Evolutionary conservation across 208 protist genomes (phyloP).

Genomic region (Leishmania guyanensis): DNA sequence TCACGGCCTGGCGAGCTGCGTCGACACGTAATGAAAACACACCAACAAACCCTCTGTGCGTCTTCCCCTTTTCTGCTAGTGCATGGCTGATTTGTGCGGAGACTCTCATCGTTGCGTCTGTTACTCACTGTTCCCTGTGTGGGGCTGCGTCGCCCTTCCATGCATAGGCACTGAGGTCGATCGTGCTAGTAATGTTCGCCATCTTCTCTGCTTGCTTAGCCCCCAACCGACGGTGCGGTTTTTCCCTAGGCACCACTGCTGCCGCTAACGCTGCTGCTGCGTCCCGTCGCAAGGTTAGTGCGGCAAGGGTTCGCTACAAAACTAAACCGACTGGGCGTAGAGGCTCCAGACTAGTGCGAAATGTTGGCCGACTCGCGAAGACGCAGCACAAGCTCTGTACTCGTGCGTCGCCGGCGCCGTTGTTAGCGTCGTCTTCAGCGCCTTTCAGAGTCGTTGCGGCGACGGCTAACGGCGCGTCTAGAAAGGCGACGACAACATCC

Average conservation of each 20-base stretch:
- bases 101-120: not conserved
- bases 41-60: not conserved
- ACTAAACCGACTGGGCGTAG: not conserved
- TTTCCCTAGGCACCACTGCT: not conserved
- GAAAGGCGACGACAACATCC: not conserved
- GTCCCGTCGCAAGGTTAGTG: not conserved
- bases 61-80: not conserved
- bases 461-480: not conserved
- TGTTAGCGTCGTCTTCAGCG: not conserved
- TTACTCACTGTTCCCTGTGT: not conserved
- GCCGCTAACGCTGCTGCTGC: not conserved
- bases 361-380: not conserved
- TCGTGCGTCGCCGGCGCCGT: not conserved
- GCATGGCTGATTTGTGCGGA: not conserved
- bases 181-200: not conserved
- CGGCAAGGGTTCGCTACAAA: not conserved
- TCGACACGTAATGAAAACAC: not conserved
- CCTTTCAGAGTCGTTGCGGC: not conserved
- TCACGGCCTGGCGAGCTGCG: not conserved
- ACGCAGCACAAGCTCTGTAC: not conserved
- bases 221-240: not conserved
- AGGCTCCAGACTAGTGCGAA: not conserved
- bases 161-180: not conserved
- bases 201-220: constrained; percentile 9
- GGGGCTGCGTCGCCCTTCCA: not conserved